A percentile compares a stretch with the other conserved stretches of the same genome.
Conservation (phyloP, 208 protist genomes). For the Trypanosoma scelopori region DNA sequence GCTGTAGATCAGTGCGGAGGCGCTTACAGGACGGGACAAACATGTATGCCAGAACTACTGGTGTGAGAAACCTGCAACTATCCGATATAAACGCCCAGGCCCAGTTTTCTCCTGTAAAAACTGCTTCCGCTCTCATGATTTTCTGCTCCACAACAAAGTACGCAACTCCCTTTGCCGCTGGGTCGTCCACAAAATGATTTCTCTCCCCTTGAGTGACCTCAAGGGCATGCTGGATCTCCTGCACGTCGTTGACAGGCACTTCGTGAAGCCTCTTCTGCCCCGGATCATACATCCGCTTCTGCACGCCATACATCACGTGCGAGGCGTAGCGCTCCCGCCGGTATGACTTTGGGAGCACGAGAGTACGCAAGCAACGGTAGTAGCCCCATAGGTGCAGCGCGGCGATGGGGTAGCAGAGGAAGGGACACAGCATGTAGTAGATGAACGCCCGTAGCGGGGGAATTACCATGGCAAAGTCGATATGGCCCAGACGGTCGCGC, state of each 20-base stretch:
- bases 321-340: constrained; percentile 63
- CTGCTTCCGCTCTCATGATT: constrained; percentile 80
- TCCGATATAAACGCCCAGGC: constrained; percentile 89
- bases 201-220: constrained; percentile 47
- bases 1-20: constrained; percentile 57
- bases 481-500: constrained; percentile 66
- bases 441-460: constrained; percentile 75
- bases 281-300: constrained; percentile 76
- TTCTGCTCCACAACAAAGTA: constrained; percentile 88
- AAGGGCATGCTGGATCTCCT: constrained; percentile 78
- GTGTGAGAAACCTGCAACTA: constrained; percentile 74
- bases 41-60: constrained; percentile 61
- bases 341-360: constrained; percentile 73
- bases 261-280: constrained; percentile 53
- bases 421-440: constrained; percentile 77
- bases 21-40: constrained; percentile 79
- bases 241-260: constrained; percentile 58
- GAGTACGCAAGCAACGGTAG: constrained; percentile 70
- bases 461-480: constrained; percentile 87
- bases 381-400: constrained; percentile 71
- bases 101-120: constrained; percentile 89
- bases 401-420: constrained; percentile 75
- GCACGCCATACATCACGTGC: constrained; percentile 81
- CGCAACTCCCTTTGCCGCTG: constrained; percentile 43
- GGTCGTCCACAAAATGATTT: constrained; percentile 89